These are phyloP conservation scores for Pythium monospermum DNA, from an alignment of 352 stramenopile species.

Conservation along the genomic window DNA sequence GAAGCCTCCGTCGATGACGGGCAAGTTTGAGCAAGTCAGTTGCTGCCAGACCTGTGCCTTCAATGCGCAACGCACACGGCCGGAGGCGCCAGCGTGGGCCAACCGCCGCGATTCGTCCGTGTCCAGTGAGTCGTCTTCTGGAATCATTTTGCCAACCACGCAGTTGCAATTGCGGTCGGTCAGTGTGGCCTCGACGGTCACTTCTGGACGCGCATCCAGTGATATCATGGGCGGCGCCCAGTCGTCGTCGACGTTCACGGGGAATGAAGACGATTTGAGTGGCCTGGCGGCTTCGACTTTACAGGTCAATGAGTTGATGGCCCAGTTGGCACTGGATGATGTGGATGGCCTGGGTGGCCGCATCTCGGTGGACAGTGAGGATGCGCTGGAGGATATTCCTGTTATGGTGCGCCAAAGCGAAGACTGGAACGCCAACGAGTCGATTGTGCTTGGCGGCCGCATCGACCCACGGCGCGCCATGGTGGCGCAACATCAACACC, in stretches of 20 bases:
- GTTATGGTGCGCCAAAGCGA: not conserved
- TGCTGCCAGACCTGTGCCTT: slow-evolving; percentile 14
- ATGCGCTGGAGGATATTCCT: slow-evolving; percentile 3
- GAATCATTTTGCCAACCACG: not conserved
- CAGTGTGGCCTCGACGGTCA: slow-evolving; percentile 7
- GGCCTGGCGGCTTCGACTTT: not conserved
- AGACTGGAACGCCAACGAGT: not conserved
- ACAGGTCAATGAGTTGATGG: slow-evolving; percentile 1
- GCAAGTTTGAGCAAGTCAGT: slow-evolving; percentile 4
- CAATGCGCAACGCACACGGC: slow-evolving; percentile 1
- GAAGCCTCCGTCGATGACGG: too few relatives aligned
- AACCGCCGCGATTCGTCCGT: slow-evolving; percentile 2
- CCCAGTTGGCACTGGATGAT: not conserved
- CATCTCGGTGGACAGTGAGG: slow-evolving; percentile 7
- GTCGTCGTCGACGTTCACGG: slow-evolving; percentile 1
- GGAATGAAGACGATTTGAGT: slow-evolving; percentile 3
- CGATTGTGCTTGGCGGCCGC: not conserved
- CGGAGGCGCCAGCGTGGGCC: slow-evolving; percentile 5
- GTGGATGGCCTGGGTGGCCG: not conserved
- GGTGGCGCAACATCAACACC: too few relatives aligned
- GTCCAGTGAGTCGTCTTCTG: not conserved
- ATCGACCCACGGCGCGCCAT: not conserved
- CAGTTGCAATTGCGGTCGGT: slow-evolving; percentile 3
- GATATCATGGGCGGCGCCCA: not conserved
- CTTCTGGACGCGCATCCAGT: not conserved